Evolutionary conservation across 2,329 filamentous ascomycete species (phyloP).

Genomic region (Pseudocercospora vitis): DNA sequence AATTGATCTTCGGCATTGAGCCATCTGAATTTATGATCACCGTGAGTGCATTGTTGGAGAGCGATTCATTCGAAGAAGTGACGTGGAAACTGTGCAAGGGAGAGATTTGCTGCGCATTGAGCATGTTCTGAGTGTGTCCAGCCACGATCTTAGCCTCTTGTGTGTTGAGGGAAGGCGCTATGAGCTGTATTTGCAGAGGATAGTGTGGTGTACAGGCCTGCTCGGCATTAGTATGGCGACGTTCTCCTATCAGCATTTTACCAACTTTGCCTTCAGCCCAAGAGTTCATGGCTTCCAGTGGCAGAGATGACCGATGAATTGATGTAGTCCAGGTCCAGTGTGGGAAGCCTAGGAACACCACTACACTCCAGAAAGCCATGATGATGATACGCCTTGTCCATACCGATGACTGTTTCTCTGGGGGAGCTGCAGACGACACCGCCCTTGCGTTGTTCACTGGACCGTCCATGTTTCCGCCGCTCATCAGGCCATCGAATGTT

Average conservation of each 20-base stretch:
- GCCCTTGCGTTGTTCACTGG: background rate
- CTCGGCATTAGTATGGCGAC: background rate
- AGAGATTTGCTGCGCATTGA: conserved; percentile 86
- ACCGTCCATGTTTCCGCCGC: conserved; percentile 10
- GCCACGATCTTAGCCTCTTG: conserved; percentile 72
- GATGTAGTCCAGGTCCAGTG: conserved; percentile 96
- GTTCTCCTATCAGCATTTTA: background rate
- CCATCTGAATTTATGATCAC: conserved; percentile 69
- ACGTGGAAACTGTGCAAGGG: conserved; percentile 79
- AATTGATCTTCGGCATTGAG: conserved; percentile 55
- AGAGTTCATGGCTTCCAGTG: conserved; percentile 79
- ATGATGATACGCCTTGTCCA: conserved; percentile 73
- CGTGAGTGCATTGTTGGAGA: conserved; percentile 57
- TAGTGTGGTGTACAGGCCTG: conserved; percentile 87
- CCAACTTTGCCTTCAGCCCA: conserved; percentile 88
- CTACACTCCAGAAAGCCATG: conserved; percentile 85
- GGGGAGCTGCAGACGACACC: background rate
- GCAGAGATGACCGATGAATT: conserved; percentile 82
- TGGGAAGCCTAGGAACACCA: conserved; percentile 78
- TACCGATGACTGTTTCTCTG: conserved; percentile 67
- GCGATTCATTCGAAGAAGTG: conserved; percentile 14
- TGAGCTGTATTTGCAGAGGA: conserved; percentile 76
- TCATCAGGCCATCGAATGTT: conserved; percentile 1
- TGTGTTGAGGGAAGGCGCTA: conserved; percentile 64
- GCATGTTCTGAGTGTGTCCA: conserved; percentile 76